Conservation (phyloP, 345 rosid genomes). For the Firmiana major region DNA sequence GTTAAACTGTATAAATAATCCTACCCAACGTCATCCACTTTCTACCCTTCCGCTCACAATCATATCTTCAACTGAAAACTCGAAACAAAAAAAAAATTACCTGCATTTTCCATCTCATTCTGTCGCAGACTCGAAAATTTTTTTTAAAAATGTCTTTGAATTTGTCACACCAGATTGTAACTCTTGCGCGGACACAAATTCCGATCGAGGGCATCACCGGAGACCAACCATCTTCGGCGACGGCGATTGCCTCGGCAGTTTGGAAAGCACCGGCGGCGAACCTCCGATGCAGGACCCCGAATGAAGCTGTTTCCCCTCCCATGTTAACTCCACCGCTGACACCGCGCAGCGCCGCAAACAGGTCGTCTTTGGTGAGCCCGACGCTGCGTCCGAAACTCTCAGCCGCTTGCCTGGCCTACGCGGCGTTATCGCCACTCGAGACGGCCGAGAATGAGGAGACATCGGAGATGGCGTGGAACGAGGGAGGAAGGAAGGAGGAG, state of each 20-base stretch:
- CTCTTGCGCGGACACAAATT: constrained; percentile 54
- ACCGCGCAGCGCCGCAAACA: constrained; percentile 32
- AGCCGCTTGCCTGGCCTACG: constrained; percentile 61
- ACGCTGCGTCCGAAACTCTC: constrained; percentile 60
- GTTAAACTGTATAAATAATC: constrained; percentile 33
- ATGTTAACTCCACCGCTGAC: constrained; percentile 46
- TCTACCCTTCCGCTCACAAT: neutral
- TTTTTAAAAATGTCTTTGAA: constrained; percentile 53
- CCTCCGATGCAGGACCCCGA: constrained; percentile 25
- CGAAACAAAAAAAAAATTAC: neutral
- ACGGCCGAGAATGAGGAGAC: constrained; percentile 23
- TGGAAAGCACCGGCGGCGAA: constrained; percentile 43
- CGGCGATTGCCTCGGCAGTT: constrained; percentile 46
- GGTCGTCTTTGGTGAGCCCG: constrained; percentile 40
- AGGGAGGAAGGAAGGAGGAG: constrained; percentile 22
- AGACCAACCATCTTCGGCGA: constrained; percentile 33
- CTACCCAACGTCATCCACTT: neutral
- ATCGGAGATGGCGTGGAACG: constrained; percentile 23
- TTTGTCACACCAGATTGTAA: constrained; percentile 60
- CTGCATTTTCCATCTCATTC: constrained; percentile 5
- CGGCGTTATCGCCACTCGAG: constrained; percentile 21
- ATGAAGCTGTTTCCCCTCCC: constrained; percentile 33
- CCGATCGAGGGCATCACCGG: constrained; percentile 20
- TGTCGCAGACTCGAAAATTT: constrained; percentile 7
- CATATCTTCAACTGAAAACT: neutral